Conservation (phyloP, 2,329 filamentous ascomycete species). For the Stachybotrys chlorohalonatus region DNA sequence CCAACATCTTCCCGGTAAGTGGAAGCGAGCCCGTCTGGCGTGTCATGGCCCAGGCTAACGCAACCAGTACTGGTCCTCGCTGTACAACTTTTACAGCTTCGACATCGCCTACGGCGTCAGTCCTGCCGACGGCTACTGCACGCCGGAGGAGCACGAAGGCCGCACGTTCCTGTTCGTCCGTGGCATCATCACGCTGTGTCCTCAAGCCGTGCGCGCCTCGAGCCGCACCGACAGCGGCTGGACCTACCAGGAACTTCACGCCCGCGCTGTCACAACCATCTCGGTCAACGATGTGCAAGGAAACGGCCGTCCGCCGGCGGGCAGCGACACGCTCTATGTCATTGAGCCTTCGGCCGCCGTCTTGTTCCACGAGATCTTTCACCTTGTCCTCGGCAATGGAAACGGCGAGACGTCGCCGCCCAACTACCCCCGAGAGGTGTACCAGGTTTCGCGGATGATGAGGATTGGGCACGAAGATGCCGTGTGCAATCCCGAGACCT, state of each 20-base stretch:
- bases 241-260: background rate
- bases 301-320: background rate
- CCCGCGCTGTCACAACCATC: background rate
- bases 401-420: background rate
- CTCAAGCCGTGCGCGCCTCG: background rate
- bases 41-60: background rate
- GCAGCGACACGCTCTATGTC: background rate
- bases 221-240: background rate
- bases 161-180: background rate
- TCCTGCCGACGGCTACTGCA: background rate
- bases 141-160: background rate
- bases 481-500: background rate
- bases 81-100: background rate
- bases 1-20: background rate
- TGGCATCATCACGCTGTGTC: background rate
- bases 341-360: background rate
- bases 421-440: background rate
- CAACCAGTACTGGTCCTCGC: background rate
- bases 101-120: background rate
- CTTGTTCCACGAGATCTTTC: conserved; percentile 1
- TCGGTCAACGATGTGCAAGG: background rate
- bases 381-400: background rate
- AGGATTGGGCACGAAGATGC: background rate
- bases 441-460: background rate
- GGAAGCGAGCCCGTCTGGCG: background rate